Base-by-base conservation (phyloP, 495 filamentous ascomycete species). In the Aspergillus baeticus region DNA sequence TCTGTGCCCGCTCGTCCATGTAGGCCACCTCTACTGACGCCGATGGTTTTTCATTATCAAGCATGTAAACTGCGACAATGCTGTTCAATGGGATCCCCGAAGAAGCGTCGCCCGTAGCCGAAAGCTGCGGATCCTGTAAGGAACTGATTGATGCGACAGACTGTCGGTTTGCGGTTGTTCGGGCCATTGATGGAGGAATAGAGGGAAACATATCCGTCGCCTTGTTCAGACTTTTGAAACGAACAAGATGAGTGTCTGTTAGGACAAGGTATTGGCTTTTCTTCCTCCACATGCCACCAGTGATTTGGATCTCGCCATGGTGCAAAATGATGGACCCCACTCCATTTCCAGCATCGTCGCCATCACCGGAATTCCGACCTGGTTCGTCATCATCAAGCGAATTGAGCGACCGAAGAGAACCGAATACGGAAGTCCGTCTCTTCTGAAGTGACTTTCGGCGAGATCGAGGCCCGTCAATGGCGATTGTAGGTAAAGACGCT, bases 201-300 rank as follows among this genome's bases (percentile, higher is more conserved):
- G 71, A 77, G 14, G 79, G 76, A 56, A 87, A 89, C 44, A 77
- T 67, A 33, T 89, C 89, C 41, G 87, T 80, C 51, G 88, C 87
- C 63, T 86, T 86, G 60, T 76, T 79, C 55, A 88, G 83, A 60
- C 72, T 88, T 69, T 91, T 95, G 71, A 91, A 91, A 42, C 90
- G 86, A 55, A 96, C 67, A 36, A 98, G 68, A 68, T 96, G 87
- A 21, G 84, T 84, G 43, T 92, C 86, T 10, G 92, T 97, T 34
- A 97, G 79, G n/a, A 96, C 94, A 29, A 97, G 74, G 60, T 91
- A 97, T 58, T 95, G 91, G 63, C 84, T 89, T 73, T 89, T 92
- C 67, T 90, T 88, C 67, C 90, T 82, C 68, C 96, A 84, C 71
- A 96, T 81, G 39, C 88, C 84, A 23, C 86, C 83, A 33, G 89